Conservation (phyloP, 441 rosid species). For the Isatis lusitanica region DNA sequence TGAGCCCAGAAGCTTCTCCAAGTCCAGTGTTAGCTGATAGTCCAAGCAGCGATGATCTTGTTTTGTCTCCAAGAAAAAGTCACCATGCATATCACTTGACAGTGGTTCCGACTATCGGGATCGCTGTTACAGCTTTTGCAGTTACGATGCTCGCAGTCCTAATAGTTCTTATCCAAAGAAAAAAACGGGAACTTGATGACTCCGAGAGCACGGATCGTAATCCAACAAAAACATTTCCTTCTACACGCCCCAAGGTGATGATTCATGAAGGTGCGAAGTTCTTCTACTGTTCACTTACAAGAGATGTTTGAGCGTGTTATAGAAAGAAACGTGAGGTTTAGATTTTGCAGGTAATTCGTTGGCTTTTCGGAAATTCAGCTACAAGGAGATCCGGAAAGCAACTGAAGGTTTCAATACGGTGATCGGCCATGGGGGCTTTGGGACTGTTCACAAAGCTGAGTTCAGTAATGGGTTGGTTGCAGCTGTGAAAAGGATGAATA, state of each 20-base stretch:
- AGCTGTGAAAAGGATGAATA: slow-evolving; percentile 87
- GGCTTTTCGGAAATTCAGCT: slow-evolving; percentile 74
- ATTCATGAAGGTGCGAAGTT: slow-evolving; percentile 61
- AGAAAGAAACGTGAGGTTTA: background rate
- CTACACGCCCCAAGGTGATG: slow-evolving; percentile 51
- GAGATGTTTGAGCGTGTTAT: background rate
- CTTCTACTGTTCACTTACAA: slow-evolving; percentile 6
- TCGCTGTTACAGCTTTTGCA: slow-evolving; percentile 63
- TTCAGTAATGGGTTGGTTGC: slow-evolving; percentile 64
- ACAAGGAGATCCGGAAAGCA: slow-evolving; percentile 76
- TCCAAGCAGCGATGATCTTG: slow-evolving; percentile 56
- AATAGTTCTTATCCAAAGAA: slow-evolving; percentile 68
- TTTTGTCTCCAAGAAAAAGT: slow-evolving; percentile 36
- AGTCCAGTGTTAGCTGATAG: slow-evolving; percentile 63
- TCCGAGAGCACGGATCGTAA: slow-evolving; percentile 47
- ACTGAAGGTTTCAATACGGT: slow-evolving; percentile 64
- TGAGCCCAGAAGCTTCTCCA: slow-evolving; percentile 60
- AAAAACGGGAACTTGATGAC: slow-evolving; percentile 64
- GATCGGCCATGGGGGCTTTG: slow-evolving; percentile 91
- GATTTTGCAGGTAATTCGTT: slow-evolving; percentile 53
- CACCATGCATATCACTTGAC: slow-evolving; percentile 70
- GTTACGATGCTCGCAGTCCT: slow-evolving; percentile 57
- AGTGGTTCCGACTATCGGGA: slow-evolving; percentile 61
- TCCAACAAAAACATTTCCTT: slow-evolving; percentile 53
- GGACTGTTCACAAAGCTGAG: slow-evolving; percentile 81